These are phyloP conservation scores for Gastrodia elata DNA, from an alignment of 106 monocot species.

Conservation along the genomic window DNA sequence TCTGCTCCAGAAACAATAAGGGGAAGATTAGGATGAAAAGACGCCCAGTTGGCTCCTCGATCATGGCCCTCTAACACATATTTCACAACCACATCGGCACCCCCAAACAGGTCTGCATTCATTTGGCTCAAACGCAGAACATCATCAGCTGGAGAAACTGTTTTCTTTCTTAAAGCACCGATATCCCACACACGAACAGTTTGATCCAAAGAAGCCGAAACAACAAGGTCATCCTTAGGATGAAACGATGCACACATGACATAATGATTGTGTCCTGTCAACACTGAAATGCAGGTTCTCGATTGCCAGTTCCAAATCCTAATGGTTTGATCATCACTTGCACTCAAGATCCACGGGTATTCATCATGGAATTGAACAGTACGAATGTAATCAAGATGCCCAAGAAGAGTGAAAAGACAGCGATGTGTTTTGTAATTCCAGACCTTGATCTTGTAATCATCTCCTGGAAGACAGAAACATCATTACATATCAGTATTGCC, in stretches of 20 bases:
- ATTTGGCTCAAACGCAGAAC: slow-evolving; percentile 72
- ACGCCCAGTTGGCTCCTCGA: slow-evolving; percentile 86
- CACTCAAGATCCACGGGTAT: slow-evolving; percentile 82
- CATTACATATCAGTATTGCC: no score
- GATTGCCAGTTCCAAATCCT: slow-evolving; percentile 96
- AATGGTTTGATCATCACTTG: slow-evolving; percentile 88
- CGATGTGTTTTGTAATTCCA: slow-evolving; percentile 88
- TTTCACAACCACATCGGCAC: slow-evolving; percentile 88
- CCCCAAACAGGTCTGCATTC: slow-evolving; percentile 87
- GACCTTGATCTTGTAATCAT: slow-evolving; percentile 92
- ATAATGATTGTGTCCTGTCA: slow-evolving; percentile 87
- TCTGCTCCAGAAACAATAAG: slow-evolving; percentile 86
- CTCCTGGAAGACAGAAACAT: slow-evolving; percentile 42
- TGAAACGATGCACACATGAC: slow-evolving; percentile 96
- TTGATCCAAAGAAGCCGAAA: slow-evolving; percentile 85
- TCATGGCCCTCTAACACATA: slow-evolving; percentile 93
- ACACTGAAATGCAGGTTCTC: slow-evolving; percentile 72
- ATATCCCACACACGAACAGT: slow-evolving; percentile 92
- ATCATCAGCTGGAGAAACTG: slow-evolving; percentile 82
- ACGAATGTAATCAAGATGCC: slow-evolving; percentile 88
- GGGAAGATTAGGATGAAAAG: slow-evolving; percentile 76
- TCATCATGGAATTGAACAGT: slow-evolving; percentile 90
- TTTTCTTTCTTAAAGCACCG: slow-evolving; percentile 75
- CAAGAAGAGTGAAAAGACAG: slow-evolving; percentile 76
- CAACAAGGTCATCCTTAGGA: slow-evolving; percentile 82